Base-by-base conservation (phyloP, 1,139 yeast genomes). In the Yamadazyma trypodendri region DNA sequence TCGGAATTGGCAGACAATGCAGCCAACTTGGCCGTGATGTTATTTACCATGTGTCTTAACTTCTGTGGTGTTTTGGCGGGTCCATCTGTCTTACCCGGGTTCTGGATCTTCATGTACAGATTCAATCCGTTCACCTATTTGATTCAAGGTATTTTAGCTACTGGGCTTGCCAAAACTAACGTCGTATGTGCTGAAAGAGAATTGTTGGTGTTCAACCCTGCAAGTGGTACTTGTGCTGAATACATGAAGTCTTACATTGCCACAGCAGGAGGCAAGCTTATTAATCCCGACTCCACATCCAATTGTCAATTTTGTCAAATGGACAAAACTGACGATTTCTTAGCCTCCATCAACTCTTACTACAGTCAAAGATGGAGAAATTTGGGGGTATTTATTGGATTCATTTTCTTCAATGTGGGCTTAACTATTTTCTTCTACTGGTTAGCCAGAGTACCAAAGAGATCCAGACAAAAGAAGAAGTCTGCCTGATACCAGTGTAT, bases 31-130 rank as follows among this genome's bases (percentile, higher is more conserved):
- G 79, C 82, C 2, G 68, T 77, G 23, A 57, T 84, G 58, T 54
- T 82, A 52, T 84, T 82, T 61, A 43, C 50, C 21, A 62, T 84
- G 72, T 71, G 82, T 45, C 66, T 85, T 59, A 75, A 79, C 40
- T 86, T 87, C 78, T 82, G 92, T 65, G 96, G 95, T 75, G 94
- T 84, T 31, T 64, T 87, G 60, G 84, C 78, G 11, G 72, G 81
- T 24, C 77, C 82, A 22, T 55, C 63, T n/a, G 65, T 63, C 12
- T 61, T 84, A 63, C 68, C 68, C 21, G 58, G 68, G 3, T 65
- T 67, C 57, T 68, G 75, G 75, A 67, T 67, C 36, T 87, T 84
- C 66, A 69, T 72, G 75, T 72, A 70, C 66, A 71, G 88, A 55
- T 70, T 66, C 27, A 79, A 81, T 36, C 90, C 90, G 63, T 81